Percentiles rank a stretch among this genome's conserved stretches.
These are phyloP conservation scores for Xylaria longipes DNA, from an alignment of 495 filamentous ascomycete genomes.

Conservation along the genomic window DNA sequence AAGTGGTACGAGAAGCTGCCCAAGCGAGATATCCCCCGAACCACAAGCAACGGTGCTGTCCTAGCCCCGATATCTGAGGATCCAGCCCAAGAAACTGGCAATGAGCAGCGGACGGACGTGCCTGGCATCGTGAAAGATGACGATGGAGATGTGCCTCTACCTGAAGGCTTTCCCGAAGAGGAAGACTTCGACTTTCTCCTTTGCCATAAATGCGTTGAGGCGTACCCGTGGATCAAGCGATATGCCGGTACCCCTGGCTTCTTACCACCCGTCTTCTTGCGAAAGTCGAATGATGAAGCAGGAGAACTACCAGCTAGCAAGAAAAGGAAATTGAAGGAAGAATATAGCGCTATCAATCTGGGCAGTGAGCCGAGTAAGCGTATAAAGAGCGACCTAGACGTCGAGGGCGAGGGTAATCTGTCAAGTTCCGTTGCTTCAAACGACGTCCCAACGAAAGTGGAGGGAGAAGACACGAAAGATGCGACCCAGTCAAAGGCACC, in stretches of 20 bases:
- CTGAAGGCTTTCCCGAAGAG: conserved; percentile 85
- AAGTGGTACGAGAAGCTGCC: conserved; percentile 62
- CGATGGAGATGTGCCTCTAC: conserved; percentile 63
- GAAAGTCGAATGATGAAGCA: conserved; percentile 26
- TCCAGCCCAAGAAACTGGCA: conserved; percentile 25
- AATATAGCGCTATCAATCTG: conserved; percentile 40
- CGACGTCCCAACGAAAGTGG: conserved; percentile 25
- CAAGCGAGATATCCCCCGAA: conserved; percentile 39
- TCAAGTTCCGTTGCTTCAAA: conserved; percentile 9
- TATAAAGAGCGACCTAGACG: conserved; percentile 52
- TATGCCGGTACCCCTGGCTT: conserved; percentile 89
- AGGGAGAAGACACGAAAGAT: conserved; percentile 37
- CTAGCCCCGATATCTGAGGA: conserved; percentile 52
- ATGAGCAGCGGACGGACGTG: conserved; percentile 32
- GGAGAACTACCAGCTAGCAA: conserved; percentile 49
- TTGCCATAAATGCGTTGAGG: conserved; percentile 91
- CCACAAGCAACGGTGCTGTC: conserved; percentile 26
- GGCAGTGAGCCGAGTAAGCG: conserved; percentile 55
- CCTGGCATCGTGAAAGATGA: conserved; percentile 37
- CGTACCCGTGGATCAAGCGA: conserved; percentile 88
- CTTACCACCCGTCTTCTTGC: conserved; percentile 67
- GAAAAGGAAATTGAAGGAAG: conserved; percentile 81
- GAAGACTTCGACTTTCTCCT: conserved; percentile 88
- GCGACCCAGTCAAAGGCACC: conserved; percentile 27
- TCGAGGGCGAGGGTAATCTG: conserved; percentile 17